Conservation (phyloP, 768 basidiomycete genomes). For the Asterophora parasitica region DNA sequence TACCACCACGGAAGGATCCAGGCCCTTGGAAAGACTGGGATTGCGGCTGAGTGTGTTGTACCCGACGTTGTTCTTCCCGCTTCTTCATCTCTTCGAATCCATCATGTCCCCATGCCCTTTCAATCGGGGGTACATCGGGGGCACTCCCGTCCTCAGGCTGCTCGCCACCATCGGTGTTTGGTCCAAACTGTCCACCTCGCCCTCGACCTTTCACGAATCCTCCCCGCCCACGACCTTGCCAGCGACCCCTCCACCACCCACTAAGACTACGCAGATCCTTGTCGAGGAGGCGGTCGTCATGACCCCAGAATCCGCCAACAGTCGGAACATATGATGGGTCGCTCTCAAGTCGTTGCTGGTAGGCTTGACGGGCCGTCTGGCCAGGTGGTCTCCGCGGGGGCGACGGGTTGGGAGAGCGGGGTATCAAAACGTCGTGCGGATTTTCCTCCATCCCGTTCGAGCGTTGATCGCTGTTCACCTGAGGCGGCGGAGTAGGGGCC, state of each 20-base stretch:
- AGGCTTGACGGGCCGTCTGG: conserved; percentile 76
- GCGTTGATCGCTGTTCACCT: conserved; percentile 18
- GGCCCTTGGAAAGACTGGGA: conserved; percentile 27
- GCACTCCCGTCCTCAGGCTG: conserved; percentile 13
- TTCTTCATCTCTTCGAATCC: conserved; percentile 85
- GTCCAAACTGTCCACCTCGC: conserved; percentile 40
- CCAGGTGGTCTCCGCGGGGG: conserved; percentile 36
- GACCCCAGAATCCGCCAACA: conserved; percentile 92
- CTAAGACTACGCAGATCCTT: conserved; percentile 78
- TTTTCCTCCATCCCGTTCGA: conserved; percentile 22
- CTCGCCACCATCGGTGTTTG: conserved; percentile 2
- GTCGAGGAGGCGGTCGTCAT: conserved; percentile 86
- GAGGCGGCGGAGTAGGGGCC: conserved; percentile 25
- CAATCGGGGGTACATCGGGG: conserved; percentile 49
- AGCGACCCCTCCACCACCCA: conserved; percentile 82
- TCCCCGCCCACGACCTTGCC: conserved; percentile 67
- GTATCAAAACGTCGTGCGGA: conserved; percentile 36
- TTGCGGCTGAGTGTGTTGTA: conserved; percentile 28
- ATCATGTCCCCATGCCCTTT: conserved; percentile 78
- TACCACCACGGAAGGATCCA: conserved; percentile 37
- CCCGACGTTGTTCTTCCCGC: conserved; percentile 56
- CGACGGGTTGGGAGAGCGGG: conserved; percentile 24
- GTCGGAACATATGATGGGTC: conserved; percentile 90
- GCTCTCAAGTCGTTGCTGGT: conserved; percentile 72
- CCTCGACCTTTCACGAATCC: conserved; percentile 56